A percentile compares a stretch with the other conserved stretches of the same genome.
Conservation (phyloP, 2,329 filamentous ascomycete genomes). For the Cladorrhinum sp. region DNA sequence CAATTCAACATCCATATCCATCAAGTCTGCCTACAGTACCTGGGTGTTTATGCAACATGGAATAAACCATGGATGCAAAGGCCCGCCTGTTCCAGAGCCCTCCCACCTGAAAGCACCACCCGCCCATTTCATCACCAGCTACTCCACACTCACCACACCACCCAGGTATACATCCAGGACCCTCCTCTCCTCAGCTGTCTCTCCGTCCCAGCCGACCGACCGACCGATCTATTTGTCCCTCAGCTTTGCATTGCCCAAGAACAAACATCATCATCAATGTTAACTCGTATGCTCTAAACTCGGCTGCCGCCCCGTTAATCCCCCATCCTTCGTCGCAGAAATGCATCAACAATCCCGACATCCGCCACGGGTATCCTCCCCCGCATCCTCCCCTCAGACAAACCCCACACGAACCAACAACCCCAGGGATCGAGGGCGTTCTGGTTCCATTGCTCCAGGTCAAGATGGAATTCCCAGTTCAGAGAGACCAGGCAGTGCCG, state of each 20-base stretch:
- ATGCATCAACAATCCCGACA: conserved; percentile 92
- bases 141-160: neutral
- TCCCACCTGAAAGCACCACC: conserved; percentile 15
- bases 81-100: conserved; percentile 20
- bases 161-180: neutral
- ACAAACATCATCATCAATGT: conserved; percentile 1
- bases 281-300: conserved; percentile 5
- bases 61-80: conserved; percentile 27
- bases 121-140: neutral
- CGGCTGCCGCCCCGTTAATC: neutral
- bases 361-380: conserved; percentile 68
- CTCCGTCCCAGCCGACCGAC: neutral
- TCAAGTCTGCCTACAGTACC: conserved; percentile 25
- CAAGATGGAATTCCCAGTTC: conserved; percentile 46
- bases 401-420: conserved; percentile 73
- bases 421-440: conserved; percentile 60
- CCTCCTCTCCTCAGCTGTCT: neutral
- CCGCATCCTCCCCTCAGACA: conserved; percentile 68
- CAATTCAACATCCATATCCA: conserved; percentile 1
- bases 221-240: neutral
- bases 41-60: conserved; percentile 11
- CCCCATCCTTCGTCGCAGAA: conserved; percentile 29
- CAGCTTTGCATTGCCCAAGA: neutral
- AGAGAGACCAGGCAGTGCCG: conserved; percentile 41
- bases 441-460: conserved; percentile 42